These are phyloP conservation scores for Suillus clintonianus DNA, from an alignment of 768 basidiomycete genomes.

Conservation along the genomic window DNA sequence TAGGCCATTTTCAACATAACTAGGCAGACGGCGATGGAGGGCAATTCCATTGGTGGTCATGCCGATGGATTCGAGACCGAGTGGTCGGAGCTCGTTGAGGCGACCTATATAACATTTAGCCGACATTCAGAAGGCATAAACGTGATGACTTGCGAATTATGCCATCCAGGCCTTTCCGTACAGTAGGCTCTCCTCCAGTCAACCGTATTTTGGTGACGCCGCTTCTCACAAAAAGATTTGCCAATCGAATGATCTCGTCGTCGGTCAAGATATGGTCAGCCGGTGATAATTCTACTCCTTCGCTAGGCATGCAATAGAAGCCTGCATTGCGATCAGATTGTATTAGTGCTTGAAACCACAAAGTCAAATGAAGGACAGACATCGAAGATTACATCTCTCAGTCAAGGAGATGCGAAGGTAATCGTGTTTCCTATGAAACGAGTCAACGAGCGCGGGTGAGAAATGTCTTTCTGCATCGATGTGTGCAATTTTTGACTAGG, in stretches of 20 bases:
- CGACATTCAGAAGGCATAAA: neutral
- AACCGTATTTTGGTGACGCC: slow-evolving; percentile 88
- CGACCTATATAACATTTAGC: slow-evolving; percentile 43
- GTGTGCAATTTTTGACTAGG: slow-evolving; percentile 46
- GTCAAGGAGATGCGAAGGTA: slow-evolving; percentile 90
- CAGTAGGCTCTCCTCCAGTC: slow-evolving; percentile 87
- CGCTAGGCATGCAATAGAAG: slow-evolving; percentile 90
- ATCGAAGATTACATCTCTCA: slow-evolving; percentile 86
- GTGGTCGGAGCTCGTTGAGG: slow-evolving; percentile 57
- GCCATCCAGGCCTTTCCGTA: slow-evolving; percentile 71
- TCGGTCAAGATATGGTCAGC: slow-evolving; percentile 68
- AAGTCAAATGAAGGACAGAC: slow-evolving; percentile 38
- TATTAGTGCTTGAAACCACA: neutral
- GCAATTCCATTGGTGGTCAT: slow-evolving; percentile 87
- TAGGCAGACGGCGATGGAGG: slow-evolving; percentile 70
- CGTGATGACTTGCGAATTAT: slow-evolving; percentile 58
- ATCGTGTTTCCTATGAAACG: slow-evolving; percentile 69
- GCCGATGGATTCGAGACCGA: slow-evolving; percentile 73
- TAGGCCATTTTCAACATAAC: slow-evolving; percentile 68
- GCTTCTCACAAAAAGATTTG: slow-evolving; percentile 73
- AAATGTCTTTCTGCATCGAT: slow-evolving; percentile 51
- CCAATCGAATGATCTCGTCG: slow-evolving; percentile 72
- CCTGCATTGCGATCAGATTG: slow-evolving; percentile 42
- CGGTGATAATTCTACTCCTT: slow-evolving; percentile 77
- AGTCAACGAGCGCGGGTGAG: slow-evolving; percentile 62